phyloP scores from a whole-genome alignment of 805 yeast species.

The Candida golubevii region DNA sequence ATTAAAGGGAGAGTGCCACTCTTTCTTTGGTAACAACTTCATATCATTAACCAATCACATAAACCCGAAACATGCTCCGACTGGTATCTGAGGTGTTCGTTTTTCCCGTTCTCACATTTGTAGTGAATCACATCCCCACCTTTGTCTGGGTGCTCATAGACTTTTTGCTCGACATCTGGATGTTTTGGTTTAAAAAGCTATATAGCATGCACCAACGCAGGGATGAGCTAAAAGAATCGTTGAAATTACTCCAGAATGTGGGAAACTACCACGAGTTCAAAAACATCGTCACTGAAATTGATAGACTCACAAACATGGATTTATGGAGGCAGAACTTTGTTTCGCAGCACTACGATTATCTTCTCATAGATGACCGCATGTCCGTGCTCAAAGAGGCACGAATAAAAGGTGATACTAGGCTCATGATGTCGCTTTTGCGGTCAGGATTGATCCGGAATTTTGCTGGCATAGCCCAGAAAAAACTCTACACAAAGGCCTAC shows the following conservation, averaged over 20 bases:
- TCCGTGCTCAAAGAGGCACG: conserved; percentile 60
- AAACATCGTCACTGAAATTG: conserved; percentile 46
- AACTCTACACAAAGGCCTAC: conserved; percentile 74
- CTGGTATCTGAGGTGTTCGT: conserved; percentile 7
- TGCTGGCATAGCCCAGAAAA: conserved; percentile 82
- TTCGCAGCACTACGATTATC: conserved; percentile 77
- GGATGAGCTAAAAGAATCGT: conserved; percentile 45
- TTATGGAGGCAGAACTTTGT: conserved; percentile 79
- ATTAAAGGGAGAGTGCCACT: too few relatives aligned
- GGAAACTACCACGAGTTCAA: conserved; percentile 71
- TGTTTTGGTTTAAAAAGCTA: conserved; percentile 44
- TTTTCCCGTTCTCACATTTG: conserved; percentile 22
- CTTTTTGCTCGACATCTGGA: conserved; percentile 40
- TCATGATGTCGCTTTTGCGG: conserved; percentile 62
- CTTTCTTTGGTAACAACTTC: too few relatives aligned
- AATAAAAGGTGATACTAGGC: conserved; percentile 49
- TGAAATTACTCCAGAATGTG: conserved; percentile 47
- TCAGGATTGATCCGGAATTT: conserved; percentile 86
- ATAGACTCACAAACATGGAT: conserved; percentile 41
- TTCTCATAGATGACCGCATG: conserved; percentile 71
- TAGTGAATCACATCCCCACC: conserved; percentile 34
- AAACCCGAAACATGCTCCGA: conserved; percentile 9
- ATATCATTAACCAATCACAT: too few relatives aligned
- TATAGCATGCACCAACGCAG: conserved; percentile 33
- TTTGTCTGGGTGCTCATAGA: conserved; percentile 41